phyloP scores from a whole-genome alignment of 768 basidiomycete species.

The Leccinum boreale region DNA sequence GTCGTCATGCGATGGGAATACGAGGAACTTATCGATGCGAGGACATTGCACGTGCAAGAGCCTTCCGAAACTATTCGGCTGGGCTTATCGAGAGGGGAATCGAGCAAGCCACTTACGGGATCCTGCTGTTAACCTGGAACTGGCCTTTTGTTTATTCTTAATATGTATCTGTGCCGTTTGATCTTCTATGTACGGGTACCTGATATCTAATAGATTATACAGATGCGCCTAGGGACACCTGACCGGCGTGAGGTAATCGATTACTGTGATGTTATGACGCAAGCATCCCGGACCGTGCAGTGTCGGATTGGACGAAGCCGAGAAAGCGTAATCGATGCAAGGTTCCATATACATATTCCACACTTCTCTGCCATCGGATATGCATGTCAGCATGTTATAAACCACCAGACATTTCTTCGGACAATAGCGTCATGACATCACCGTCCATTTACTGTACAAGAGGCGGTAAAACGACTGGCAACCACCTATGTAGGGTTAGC shows the following conservation, averaged over 20 bases:
- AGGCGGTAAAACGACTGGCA: neutral
- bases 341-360: neutral
- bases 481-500: neutral
- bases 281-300: neutral
- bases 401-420: neutral
- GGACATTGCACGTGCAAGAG: slow-evolving; percentile 40
- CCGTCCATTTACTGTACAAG: neutral
- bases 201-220: neutral
- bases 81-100: slow-evolving; percentile 16
- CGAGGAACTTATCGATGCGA: slow-evolving; percentile 54
- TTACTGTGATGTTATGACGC: neutral
- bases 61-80: slow-evolving; percentile 38
- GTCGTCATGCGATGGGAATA: slow-evolving; percentile 65
- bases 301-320: neutral
- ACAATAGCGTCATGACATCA: neutral
- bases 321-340: neutral
- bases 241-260: no score
- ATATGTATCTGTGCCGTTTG: slow-evolving; percentile 10
- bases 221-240: neutral
- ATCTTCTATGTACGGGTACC: neutral
- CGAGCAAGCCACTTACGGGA: slow-evolving; percentile 5
- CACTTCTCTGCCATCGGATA: neutral
- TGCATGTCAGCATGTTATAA: neutral
- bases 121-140: slow-evolving; percentile 18
- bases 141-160: slow-evolving; percentile 24